A percentile compares a stretch with the other conserved stretches of the same genome.
phyloP scores from a whole-genome alignment of 169 alveolate genomes.

The Blepharisma undulans region DNA sequence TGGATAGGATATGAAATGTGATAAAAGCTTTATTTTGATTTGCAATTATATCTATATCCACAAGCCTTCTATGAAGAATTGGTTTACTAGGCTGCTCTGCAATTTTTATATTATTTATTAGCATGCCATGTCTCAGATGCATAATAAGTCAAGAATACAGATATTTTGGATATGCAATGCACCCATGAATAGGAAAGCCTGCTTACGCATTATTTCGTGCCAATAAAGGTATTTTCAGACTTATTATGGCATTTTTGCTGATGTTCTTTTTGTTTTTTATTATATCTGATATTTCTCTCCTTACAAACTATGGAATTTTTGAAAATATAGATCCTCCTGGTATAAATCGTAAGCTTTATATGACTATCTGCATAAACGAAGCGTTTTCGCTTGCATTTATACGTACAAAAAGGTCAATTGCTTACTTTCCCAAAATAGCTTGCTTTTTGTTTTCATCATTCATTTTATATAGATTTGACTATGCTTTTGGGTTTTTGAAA shows the following conservation, averaged over 20 bases:
- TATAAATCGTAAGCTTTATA: not conserved
- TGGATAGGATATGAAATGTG: not conserved
- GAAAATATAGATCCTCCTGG: constrained; percentile 17
- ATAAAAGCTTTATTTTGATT: not conserved
- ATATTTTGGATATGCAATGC: not conserved
- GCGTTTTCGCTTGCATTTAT: not conserved
- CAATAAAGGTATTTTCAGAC: not conserved
- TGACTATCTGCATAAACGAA: not conserved
- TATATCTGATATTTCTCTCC: not conserved
- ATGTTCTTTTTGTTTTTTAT: not conserved
- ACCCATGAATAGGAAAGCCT: constrained; percentile 31
- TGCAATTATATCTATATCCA: not conserved
- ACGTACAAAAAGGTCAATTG: not conserved
- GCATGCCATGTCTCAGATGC: too few relatives aligned
- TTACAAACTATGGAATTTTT: not conserved
- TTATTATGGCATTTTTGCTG: not conserved
- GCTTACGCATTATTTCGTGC: not conserved
- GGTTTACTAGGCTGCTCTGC: constrained; percentile 1
- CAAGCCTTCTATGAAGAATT: constrained; percentile 2
- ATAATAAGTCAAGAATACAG: not conserved
- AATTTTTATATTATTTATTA: too few relatives aligned
- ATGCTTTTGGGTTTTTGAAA: constrained; percentile 5
- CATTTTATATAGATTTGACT: not conserved
- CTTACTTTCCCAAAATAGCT: not conserved
- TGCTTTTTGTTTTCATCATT: not conserved